phyloP scores from a whole-genome alignment of 768 basidiomycete species.

The Ephemerocybe angulata region DNA sequence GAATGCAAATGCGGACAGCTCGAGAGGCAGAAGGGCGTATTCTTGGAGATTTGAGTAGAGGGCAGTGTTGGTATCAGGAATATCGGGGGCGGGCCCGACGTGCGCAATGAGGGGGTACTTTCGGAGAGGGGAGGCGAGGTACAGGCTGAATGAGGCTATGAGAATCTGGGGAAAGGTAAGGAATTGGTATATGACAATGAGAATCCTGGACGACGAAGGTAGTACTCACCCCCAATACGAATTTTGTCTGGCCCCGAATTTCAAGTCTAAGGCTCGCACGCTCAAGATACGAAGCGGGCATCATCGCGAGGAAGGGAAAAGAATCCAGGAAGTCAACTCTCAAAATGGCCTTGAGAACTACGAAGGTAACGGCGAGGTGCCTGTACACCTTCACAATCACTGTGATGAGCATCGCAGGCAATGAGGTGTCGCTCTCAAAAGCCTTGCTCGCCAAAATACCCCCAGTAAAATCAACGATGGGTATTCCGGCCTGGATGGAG shows the following conservation, averaged over 20 bases:
- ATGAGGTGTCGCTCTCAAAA: background rate
- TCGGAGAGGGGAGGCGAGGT: background rate
- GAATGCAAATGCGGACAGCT: constrained; percentile 13
- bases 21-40: constrained; percentile 8
- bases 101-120: constrained; percentile 11
- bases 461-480: constrained; percentile 4
- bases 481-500: constrained; percentile 16
- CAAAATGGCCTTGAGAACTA: background rate
- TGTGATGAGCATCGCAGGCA: background rate
- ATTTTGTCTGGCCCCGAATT: background rate
- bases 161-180: background rate
- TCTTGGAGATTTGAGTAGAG: background rate
- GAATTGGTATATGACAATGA: background rate
- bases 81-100: background rate
- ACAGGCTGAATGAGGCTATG: background rate
- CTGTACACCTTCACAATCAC: background rate
- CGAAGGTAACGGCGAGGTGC: constrained; percentile 8
- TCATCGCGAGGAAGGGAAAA: constrained; percentile 18
- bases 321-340: background rate
- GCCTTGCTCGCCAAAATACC: background rate
- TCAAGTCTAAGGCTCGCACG: constrained; percentile 24
- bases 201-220: background rate
- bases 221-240: constrained; percentile 2
- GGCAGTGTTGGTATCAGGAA: background rate
- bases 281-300: constrained; percentile 28